phyloP scores from a whole-genome alignment of 352 stramenopile genomes.

The Pythium guiyangense region DNA sequence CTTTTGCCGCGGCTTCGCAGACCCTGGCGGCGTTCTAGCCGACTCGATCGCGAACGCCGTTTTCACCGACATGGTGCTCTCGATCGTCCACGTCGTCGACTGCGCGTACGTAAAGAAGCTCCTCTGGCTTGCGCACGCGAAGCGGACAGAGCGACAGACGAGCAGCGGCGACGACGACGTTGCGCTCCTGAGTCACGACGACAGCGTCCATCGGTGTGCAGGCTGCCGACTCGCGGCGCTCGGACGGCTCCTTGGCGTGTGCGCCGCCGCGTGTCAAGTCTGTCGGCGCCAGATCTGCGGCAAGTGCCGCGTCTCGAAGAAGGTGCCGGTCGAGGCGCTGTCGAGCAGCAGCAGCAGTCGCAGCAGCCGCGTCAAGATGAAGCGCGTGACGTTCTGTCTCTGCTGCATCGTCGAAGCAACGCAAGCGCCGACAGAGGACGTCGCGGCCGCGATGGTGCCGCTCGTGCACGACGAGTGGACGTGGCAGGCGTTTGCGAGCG shows the following conservation, averaged over 20 bases:
- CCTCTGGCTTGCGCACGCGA: constrained; percentile 22
- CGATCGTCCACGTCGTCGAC: constrained; percentile 22
- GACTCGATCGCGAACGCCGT: constrained; percentile 4
- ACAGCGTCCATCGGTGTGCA: background rate
- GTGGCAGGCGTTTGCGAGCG: background rate
- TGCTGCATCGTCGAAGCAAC: constrained; percentile 13
- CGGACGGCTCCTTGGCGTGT: background rate
- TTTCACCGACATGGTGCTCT: no score
- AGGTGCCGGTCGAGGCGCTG: background rate
- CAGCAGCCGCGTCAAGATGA: constrained; percentile 1
- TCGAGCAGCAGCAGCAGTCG: background rate
- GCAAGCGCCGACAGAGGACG: constrained; percentile 1
- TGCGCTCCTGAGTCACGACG: background rate
- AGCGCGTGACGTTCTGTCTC: constrained; percentile 8
- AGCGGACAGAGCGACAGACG: constrained; percentile 12
- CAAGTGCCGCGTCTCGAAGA: constrained; percentile 15
- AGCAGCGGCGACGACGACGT: background rate
- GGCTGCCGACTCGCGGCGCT: constrained; percentile 1
- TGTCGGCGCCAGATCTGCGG: constrained; percentile 3
- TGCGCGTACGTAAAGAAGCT: constrained; percentile 61
- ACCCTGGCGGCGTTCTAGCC: constrained; percentile 39
- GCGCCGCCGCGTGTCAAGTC: background rate
- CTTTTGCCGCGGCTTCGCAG: constrained; percentile 35
- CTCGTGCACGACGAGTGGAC: background rate
- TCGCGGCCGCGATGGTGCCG: constrained; percentile 1